Conservation (phyloP, 2,329 filamentous ascomycete genomes). For the Fusarium zealandicum region DNA sequence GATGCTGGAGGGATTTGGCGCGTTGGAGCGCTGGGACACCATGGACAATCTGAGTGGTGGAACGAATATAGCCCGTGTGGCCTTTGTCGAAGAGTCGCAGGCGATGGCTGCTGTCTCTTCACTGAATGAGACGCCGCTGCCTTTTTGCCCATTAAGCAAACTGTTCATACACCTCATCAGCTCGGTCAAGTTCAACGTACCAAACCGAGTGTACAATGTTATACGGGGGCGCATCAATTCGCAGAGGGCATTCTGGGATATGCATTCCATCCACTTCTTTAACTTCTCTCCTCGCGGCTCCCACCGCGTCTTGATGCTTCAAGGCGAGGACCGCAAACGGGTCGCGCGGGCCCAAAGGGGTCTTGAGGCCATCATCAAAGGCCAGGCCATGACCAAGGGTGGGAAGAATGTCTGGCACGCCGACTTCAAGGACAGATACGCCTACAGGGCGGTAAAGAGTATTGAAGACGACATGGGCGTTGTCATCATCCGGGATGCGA, state of each 20-base stretch:
- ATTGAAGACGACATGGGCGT: conserved; percentile 9
- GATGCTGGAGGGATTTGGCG: conserved; percentile 43
- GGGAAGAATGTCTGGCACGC: conserved; percentile 11
- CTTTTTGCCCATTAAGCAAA: conserved; percentile 43
- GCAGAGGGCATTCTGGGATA: conserved; percentile 42
- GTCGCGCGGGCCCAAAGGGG: conserved; percentile 9
- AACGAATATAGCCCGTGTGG: conserved; percentile 50
- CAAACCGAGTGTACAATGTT: conserved; percentile 43
- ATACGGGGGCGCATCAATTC: conserved; percentile 41
- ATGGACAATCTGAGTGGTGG: conserved; percentile 40
- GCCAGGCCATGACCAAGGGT: conserved; percentile 2
- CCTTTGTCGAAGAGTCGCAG: conserved; percentile 48
- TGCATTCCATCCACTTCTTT: conserved; percentile 24
- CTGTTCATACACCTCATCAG: conserved; percentile 49
- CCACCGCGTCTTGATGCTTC: conserved; percentile 22
- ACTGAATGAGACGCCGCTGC: conserved; percentile 44
- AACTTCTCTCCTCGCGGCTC: conserved; percentile 16
- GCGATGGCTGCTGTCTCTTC: conserved; percentile 45
- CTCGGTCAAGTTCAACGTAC: conserved; percentile 50
- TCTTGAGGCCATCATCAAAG: conserved; percentile 8
- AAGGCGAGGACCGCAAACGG: conserved; percentile 8
- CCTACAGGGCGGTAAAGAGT: neutral
- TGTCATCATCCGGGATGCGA: conserved; percentile 15
- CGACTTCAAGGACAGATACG: neutral
- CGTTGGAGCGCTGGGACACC: conserved; percentile 47